These are phyloP conservation scores for Pyrenophora graminea DNA, from an alignment of 2,329 filamentous ascomycete species.

Conservation along the genomic window DNA sequence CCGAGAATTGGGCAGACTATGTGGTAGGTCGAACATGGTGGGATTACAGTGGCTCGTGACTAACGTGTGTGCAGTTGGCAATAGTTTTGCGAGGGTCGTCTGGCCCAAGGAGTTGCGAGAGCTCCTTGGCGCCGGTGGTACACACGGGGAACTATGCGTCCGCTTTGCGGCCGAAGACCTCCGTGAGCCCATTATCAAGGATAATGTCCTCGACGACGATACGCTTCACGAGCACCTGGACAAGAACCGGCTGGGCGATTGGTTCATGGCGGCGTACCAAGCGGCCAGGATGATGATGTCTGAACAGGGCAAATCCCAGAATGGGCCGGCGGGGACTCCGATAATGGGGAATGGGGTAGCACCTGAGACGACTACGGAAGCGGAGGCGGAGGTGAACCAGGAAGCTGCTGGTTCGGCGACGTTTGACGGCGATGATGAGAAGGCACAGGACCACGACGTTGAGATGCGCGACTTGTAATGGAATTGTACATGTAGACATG, in stretches of 20 bases:
- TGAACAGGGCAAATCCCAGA: slow-evolving; percentile 11
- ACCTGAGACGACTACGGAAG: neutral
- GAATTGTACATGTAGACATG: neutral
- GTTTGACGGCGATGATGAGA: slow-evolving; percentile 34
- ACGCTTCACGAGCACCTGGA: slow-evolving; percentile 67
- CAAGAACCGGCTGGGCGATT: slow-evolving; percentile 70
- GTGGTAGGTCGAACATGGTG: slow-evolving; percentile 56
- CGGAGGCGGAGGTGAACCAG: slow-evolving; percentile 3
- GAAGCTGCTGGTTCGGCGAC: slow-evolving; percentile 16
- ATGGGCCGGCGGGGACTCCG: neutral
- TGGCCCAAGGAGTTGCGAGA: slow-evolving; percentile 29
- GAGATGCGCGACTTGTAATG: slow-evolving; percentile 39
- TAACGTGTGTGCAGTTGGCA: slow-evolving; percentile 18
- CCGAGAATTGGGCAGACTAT: slow-evolving; percentile 62
- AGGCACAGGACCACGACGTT: slow-evolving; percentile 27
- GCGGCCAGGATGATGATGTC: slow-evolving; percentile 45
- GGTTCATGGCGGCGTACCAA: slow-evolving; percentile 58
- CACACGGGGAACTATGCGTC: slow-evolving; percentile 62
- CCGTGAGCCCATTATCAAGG: slow-evolving; percentile 68
- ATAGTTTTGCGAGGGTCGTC: slow-evolving; percentile 18
- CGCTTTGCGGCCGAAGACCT: slow-evolving; percentile 60
- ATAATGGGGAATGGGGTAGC: neutral
- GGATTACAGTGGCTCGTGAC: neutral
- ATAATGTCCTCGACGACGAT: slow-evolving; percentile 74
- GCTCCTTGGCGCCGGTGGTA: slow-evolving; percentile 53